A percentile compares a stretch with the other conserved stretches of the same genome.
Conservation (phyloP, 83 land plant genomes). For the Picea engelmannii region DNA sequence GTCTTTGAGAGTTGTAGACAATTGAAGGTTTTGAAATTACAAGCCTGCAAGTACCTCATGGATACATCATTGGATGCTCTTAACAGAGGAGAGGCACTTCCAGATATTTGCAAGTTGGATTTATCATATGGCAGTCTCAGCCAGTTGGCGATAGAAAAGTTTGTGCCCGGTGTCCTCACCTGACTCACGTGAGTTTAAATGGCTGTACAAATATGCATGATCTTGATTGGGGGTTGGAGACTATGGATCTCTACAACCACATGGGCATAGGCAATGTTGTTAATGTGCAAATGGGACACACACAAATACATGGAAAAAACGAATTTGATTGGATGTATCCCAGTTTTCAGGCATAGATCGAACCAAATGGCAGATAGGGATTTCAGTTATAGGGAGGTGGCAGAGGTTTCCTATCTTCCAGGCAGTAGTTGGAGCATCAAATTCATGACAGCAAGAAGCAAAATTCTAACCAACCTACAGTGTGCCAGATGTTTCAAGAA, state of each 20-base stretch:
- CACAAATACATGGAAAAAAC: too few relatives aligned
- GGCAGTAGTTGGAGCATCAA: too few relatives aligned
- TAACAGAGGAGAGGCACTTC: slow-evolving; percentile 50
- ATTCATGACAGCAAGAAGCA: too few relatives aligned
- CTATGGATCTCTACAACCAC: slow-evolving; percentile 15
- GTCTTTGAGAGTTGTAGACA: slow-evolving; percentile 78
- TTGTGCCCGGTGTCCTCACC: slow-evolving; percentile 26
- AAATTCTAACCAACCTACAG: too few relatives aligned
- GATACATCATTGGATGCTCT: slow-evolving; percentile 55
- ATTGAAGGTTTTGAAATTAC: slow-evolving; percentile 82
- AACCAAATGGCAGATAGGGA: too few relatives aligned
- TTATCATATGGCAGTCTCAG: too few relatives aligned
- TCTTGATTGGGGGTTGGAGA: not conserved
- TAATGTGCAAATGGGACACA: too few relatives aligned
- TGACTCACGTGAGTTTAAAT: slow-evolving; percentile 67
- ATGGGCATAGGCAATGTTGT: not conserved
- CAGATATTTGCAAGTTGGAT: slow-evolving; percentile 78
- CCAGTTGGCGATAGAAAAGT: slow-evolving; percentile 78
- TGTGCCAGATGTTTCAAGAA: too few relatives aligned
- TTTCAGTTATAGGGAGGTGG: too few relatives aligned
- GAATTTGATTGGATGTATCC: too few relatives aligned
- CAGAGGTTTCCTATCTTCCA: too few relatives aligned
- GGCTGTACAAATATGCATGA: slow-evolving; percentile 6
- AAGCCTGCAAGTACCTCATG: slow-evolving; percentile 87
- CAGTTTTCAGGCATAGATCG: too few relatives aligned